These are phyloP conservation scores for Fraxinus latifolia DNA, from an alignment of 305 asterid species.

Conservation along the genomic window DNA sequence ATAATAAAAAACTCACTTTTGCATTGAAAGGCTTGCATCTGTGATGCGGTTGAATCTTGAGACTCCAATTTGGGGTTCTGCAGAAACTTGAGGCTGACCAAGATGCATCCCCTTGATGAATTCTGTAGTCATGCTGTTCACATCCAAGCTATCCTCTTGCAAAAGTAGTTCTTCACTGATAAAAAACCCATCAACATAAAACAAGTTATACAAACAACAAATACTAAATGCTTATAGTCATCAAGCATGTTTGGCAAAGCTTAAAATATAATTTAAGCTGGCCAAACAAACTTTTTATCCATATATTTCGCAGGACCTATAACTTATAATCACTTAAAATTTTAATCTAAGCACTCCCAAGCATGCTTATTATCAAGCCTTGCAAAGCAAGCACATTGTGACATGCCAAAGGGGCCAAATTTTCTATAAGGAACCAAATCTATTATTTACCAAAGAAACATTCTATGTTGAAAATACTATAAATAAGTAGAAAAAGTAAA, in stretches of 20 bases:
- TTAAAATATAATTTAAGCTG: neutral
- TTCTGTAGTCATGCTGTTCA: constrained; percentile 59
- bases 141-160: constrained; percentile 83
- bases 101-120: constrained; percentile 71
- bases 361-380: neutral
- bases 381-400: neutral
- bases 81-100: constrained; percentile 43
- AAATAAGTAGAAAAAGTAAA: neutral
- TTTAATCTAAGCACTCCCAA: neutral
- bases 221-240: neutral
- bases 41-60: constrained; percentile 51
- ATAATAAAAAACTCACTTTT: constrained; percentile 42
- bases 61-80: constrained; percentile 49
- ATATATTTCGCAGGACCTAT: neutral
- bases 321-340: too few relatives aligned
- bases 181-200: constrained; percentile 16
- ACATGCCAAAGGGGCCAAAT: neutral
- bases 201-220: neutral
- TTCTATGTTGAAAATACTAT: neutral
- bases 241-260: neutral
- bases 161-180: constrained; percentile 85
- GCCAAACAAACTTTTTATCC: neutral
- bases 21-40: constrained; percentile 45
- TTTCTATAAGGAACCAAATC: neutral
- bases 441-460: neutral